A percentile compares a stretch with the other conserved stretches of the same genome.
phyloP scores from a whole-genome alignment of 139 green algal species.

The Tetraselmis chui region DNA sequence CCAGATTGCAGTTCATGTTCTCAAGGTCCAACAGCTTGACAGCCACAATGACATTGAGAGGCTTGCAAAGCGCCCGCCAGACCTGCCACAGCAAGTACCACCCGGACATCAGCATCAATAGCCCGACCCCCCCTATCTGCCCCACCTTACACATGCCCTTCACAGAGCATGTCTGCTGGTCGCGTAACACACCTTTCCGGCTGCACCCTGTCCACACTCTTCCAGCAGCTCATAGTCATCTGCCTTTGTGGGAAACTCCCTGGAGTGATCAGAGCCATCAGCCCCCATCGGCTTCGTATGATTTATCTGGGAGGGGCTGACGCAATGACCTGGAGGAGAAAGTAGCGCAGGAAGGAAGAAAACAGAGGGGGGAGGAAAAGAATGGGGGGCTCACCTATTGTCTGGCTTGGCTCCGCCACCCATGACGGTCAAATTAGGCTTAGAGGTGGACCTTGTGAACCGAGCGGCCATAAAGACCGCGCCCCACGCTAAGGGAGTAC shows the following conservation, averaged over 20 bases:
- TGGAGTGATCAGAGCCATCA: constrained; percentile 22
- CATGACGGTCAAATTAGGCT: not conserved
- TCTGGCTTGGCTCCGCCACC: not conserved
- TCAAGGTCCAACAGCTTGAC: constrained; percentile 97
- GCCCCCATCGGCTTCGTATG: too few species aligned
- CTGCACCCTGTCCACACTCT: constrained; percentile 85
- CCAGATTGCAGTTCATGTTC: constrained; percentile 78
- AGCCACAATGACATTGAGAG: constrained; percentile 69
- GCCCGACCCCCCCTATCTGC: not conserved
- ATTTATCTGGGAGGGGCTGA: too few species aligned
- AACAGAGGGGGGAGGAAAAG: too few species aligned
- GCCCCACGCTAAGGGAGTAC: too few species aligned
- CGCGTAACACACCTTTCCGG: constrained; percentile 65
- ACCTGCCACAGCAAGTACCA: constrained; percentile 62
- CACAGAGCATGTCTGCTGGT: not conserved
- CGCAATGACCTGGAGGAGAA: too few species aligned
- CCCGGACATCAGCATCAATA: not conserved
- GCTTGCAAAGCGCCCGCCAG: constrained; percentile 68
- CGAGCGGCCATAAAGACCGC: not conserved
- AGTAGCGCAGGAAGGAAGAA: too few species aligned
- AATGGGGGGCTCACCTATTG: not conserved
- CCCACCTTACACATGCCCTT: not conserved
- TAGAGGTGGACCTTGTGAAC: not conserved
- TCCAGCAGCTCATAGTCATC: constrained; percentile 85
- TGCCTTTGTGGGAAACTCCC: constrained; percentile 72